Conservation (phyloP, 2,329 filamentous ascomycete genomes). For the Neonectria faginata region DNA sequence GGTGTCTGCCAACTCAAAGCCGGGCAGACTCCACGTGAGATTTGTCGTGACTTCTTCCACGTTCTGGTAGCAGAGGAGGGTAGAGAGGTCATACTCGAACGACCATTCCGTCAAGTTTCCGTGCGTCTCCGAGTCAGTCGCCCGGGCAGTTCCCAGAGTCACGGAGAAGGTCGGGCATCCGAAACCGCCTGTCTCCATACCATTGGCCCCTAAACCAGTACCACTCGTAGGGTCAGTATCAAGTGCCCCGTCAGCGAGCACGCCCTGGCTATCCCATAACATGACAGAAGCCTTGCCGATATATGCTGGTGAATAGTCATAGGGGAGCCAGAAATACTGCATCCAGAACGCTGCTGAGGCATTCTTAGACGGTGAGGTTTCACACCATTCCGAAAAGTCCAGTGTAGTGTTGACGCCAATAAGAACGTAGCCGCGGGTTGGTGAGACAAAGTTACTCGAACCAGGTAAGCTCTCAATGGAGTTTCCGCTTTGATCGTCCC, state of each 20-base stretch:
- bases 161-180: constrained; percentile 36
- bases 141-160: constrained; percentile 28
- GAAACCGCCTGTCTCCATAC: constrained; percentile 23
- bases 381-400: constrained; percentile 34
- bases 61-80: constrained; percentile 41
- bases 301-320: constrained; percentile 29
- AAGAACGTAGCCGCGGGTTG: constrained; percentile 21
- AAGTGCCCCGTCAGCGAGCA: constrained; percentile 37
- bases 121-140: constrained; percentile 7
- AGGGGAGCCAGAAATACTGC: constrained; percentile 39
- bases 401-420: constrained; percentile 39
- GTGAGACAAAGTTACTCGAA: constrained; percentile 15
- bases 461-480: constrained; percentile 21
- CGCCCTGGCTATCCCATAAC: constrained; percentile 27
- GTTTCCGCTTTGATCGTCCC: constrained; percentile 13
- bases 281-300: constrained; percentile 40
- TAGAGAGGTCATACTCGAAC: constrained; percentile 39
- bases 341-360: constrained; percentile 28
- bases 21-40: constrained; percentile 36
- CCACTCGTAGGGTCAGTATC: constrained; percentile 35
- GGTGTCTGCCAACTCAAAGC: constrained; percentile 32
- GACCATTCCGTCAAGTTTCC: constrained; percentile 28
- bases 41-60: constrained; percentile 39
- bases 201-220: constrained; percentile 23
- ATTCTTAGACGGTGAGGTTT: constrained; percentile 30